Percentiles rank a stretch among this genome's conserved stretches.
Evolutionary conservation across 1,139 yeast species (phyloP).

Genomic region (Candida anutae): DNA sequence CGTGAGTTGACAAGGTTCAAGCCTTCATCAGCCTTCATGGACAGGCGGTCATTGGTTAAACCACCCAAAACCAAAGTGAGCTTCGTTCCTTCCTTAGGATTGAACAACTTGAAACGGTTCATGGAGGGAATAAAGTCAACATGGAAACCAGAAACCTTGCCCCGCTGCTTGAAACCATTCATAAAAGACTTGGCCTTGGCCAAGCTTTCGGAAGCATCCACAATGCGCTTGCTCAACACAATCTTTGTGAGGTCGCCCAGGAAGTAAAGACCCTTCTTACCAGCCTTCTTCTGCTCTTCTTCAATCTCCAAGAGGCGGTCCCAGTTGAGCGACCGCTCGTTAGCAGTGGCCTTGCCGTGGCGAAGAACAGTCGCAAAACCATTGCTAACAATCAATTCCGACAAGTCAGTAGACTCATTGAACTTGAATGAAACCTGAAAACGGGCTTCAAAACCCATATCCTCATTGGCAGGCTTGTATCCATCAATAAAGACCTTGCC

Average conservation of each 20-base stretch:
- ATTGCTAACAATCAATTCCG: slow-evolving; percentile 50
- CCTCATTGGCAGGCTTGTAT: slow-evolving; percentile 49
- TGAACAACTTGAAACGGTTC: slow-evolving; percentile 56
- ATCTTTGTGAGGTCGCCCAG: slow-evolving; percentile 39
- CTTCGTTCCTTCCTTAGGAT: slow-evolving; percentile 67
- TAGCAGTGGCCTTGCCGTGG: slow-evolving; percentile 64
- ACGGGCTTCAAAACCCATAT: slow-evolving; percentile 55
- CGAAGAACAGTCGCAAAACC: slow-evolving; percentile 77
- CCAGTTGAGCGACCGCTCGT: slow-evolving; percentile 71
- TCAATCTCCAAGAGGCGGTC: slow-evolving; percentile 70
- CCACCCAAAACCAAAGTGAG: slow-evolving; percentile 75
- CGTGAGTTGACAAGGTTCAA: slow-evolving; percentile 46
- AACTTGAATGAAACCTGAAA: slow-evolving; percentile 52
- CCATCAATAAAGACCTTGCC: slow-evolving; percentile 59
- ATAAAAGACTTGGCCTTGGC: slow-evolving; percentile 70
- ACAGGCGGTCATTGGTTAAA: slow-evolving; percentile 43
- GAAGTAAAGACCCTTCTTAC: slow-evolving; percentile 53
- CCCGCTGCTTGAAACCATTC: slow-evolving; percentile 61
- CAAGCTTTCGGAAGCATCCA: slow-evolving; percentile 73
- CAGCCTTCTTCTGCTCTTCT: slow-evolving; percentile 44
- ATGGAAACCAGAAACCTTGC: slow-evolving; percentile 48
- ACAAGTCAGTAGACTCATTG: slow-evolving; percentile 43
- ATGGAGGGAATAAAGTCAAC: slow-evolving; percentile 68
- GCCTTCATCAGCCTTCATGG: slow-evolving; percentile 44
- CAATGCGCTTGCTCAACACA: slow-evolving; percentile 46